Evolutionary conservation across 495 filamentous ascomycete species (phyloP).

Genomic region (Neurospora tetrasperma): DNA sequence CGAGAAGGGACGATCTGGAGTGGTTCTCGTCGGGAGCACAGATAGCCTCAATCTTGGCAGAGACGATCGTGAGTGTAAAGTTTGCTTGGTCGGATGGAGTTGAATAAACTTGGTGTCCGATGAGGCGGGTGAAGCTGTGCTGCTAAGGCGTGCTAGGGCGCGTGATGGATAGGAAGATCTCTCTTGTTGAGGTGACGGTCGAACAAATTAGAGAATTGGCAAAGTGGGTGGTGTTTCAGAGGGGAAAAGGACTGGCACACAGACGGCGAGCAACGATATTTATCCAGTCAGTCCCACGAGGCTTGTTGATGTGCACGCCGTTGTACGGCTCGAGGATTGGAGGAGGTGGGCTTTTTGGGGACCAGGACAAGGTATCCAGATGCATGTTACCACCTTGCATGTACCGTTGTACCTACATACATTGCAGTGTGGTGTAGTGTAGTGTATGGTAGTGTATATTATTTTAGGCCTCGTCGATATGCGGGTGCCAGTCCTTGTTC

Average conservation of each 20-base stretch:
- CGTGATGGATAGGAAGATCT: constrained; percentile 12
- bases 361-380: background rate
- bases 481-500: background rate
- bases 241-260: constrained; percentile 14
- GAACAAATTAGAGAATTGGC: constrained; percentile 10
- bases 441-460: background rate
- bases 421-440: no score
- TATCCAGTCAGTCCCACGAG: constrained; percentile 22
- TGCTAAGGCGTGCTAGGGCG: background rate
- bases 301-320: constrained; percentile 15
- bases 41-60: background rate
- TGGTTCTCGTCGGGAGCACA: background rate
- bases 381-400: background rate
- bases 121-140: background rate
- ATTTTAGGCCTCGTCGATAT: background rate
- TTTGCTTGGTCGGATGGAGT: background rate
- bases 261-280: constrained; percentile 19
- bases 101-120: background rate
- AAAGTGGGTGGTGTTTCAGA: constrained; percentile 18
- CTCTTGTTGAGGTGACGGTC: background rate
- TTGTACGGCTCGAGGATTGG: constrained; percentile 8
- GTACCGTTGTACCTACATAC: background rate
- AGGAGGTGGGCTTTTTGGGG: background rate
- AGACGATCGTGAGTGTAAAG: background rate
- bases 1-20: background rate